A percentile compares a stretch with the other conserved stretches of the same genome.
Conservation (phyloP, 305 asterid species). For the Striga hermonthica region DNA sequence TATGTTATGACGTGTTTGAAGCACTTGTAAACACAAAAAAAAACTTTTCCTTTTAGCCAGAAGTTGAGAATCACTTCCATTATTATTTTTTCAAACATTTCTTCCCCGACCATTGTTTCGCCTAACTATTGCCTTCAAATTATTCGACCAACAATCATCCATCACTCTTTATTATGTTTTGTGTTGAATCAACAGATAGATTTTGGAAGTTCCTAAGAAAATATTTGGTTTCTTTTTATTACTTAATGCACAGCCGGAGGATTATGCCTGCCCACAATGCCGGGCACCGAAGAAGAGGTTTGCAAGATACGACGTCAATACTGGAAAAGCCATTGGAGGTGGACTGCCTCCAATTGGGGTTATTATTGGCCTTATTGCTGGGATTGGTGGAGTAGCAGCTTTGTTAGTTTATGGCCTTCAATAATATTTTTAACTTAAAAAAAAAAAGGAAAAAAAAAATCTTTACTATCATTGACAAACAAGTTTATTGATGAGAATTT, state of each 20-base stretch:
- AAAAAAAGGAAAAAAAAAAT: not conserved
- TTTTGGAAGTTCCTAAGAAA: not conserved
- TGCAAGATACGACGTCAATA: constrained; percentile 71
- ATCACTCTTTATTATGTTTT: too few relatives aligned
- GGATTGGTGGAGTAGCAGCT: constrained; percentile 84
- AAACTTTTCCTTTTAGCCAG: too few relatives aligned
- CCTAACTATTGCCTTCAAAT: too few relatives aligned
- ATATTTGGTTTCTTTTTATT: not conserved
- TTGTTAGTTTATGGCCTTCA: constrained; percentile 80
- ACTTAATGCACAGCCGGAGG: constrained; percentile 51
- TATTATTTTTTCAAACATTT: too few relatives aligned
- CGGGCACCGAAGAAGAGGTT: constrained; percentile 96
- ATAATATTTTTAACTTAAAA: constrained; percentile 10
- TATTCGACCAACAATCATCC: too few relatives aligned
- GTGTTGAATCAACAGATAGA: too few relatives aligned
- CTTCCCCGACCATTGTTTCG: too few relatives aligned
- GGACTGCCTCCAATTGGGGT: constrained; percentile 89
- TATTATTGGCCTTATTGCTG: constrained; percentile 67
- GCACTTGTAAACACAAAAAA: too few relatives aligned
- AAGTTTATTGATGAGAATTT: not conserved
- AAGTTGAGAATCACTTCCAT: too few relatives aligned
- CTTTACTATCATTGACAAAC: too few relatives aligned
- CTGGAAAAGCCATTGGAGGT: constrained; percentile 82
- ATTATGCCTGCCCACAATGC: constrained; percentile 84
- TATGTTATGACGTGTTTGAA: too few relatives aligned